A percentile compares a stretch with the other conserved stretches of the same genome.
These are phyloP conservation scores for Globomyces pollinis-pini DNA, from an alignment of 192 early-diverging fungal species.

Conservation along the genomic window DNA sequence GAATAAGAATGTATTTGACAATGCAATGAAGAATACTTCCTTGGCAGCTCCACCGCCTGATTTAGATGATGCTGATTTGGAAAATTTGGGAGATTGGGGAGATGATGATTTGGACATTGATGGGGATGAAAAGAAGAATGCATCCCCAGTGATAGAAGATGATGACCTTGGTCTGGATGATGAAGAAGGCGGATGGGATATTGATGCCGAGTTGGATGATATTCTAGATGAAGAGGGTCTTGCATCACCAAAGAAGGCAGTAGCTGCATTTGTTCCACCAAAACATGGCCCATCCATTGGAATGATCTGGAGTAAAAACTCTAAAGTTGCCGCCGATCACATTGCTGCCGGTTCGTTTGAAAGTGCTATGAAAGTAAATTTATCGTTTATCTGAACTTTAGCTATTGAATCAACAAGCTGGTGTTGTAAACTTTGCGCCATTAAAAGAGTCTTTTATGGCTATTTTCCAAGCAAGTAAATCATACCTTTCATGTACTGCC, in stretches of 20 bases:
- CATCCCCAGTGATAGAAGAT: constrained; percentile 33
- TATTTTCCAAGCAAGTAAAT: constrained; percentile 69
- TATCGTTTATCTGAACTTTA: constrained; percentile 17
- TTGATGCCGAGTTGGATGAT: constrained; percentile 71
- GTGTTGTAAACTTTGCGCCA: constrained; percentile 85
- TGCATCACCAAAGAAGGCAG: constrained; percentile 48
- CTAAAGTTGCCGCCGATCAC: constrained; percentile 81
- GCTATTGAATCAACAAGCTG: constrained; percentile 86
- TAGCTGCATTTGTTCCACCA: constrained; percentile 63
- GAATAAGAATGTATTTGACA: neutral
- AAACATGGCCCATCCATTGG: constrained; percentile 63
- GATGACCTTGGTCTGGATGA: constrained; percentile 32
- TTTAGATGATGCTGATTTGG: constrained; percentile 40
- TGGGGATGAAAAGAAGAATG: constrained; percentile 19
- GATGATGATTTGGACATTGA: constrained; percentile 62
- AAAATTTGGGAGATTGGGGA: constrained; percentile 70
- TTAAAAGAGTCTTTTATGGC: constrained; percentile 82
- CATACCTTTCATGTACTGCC: constrained; percentile 55
- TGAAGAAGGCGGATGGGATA: constrained; percentile 76
- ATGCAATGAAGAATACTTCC: constrained; percentile 30
- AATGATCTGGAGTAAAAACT: constrained; percentile 78
- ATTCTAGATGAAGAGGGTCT: constrained; percentile 59
- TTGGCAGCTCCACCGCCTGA: constrained; percentile 48
- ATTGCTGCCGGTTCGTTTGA: constrained; percentile 94
- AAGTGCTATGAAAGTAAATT: constrained; percentile 78